Evolutionary conservation across 352 stramenopile species (phyloP), one percentile per base, ranked within the genome.

Genomic region (Pythium folliculosum): DNA sequence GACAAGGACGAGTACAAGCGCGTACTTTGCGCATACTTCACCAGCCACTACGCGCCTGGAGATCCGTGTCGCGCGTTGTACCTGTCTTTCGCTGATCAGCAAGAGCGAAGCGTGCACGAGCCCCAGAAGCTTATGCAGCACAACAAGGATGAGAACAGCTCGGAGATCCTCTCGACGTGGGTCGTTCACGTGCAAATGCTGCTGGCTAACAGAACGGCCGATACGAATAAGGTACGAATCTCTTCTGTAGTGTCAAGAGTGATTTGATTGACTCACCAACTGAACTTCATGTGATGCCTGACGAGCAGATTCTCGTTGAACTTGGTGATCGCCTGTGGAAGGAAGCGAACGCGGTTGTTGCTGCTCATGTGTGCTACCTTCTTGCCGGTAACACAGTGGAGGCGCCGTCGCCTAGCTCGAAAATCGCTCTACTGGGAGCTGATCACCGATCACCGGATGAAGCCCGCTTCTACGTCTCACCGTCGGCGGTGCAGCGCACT

Each of bases 1-100:
- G 86, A 90, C 66, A 92, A 91, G 27, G 86, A 94, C 45, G 82
- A 92, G 63, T 96, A 95, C 75, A 92, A 85, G 74, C 82, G 84
- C 37, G 89, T 94, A 2, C 50, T 96, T 44, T 79, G 81, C 21
- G 75, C 77, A 22, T 96, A 91, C 53, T 74, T 96, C 64, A 84
- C 89, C n/a, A 81, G 76, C 37, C 83, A 91, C 38, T 96, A 95
- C 62, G 71, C 83, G 0, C 73, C 79, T 22, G 86, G 86, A 3
- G 89, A 96, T 67, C 89, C 89, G 19, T 89, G 77, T 49, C 84
- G 87, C 27, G 82, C 87, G 27, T 56, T 96, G 48, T 92, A 92
- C 63, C 75, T 95, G 71, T 82, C 83, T 1, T 92, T 96, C 38
- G 84, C 85, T 0, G 87, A 95, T 52, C 84, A 95, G 61, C 82